phyloP scores from a whole-genome alignment of 2,329 filamentous ascomycete genomes.

The Neofusicoccum cordaticola region DNA sequence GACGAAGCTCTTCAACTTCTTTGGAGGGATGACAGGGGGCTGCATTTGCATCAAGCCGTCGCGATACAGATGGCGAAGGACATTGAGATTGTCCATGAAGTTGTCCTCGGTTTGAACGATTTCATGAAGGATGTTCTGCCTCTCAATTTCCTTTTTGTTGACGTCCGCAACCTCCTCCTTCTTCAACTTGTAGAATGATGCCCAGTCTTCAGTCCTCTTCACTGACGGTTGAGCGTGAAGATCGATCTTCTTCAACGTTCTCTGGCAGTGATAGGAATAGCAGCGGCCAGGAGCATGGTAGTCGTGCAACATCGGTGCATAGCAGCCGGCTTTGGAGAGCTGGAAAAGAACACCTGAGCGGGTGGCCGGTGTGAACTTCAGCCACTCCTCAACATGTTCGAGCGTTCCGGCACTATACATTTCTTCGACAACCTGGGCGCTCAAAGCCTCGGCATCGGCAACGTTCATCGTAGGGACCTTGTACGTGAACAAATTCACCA shows the following conservation, averaged over 20 bases:
- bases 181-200: constrained; percentile 78
- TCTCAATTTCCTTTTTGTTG: constrained; percentile 82
- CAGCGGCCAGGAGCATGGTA: constrained; percentile 70
- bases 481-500: constrained; percentile 84
- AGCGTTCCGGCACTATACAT: constrained; percentile 80
- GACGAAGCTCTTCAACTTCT: constrained; percentile 76
- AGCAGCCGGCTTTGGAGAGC: constrained; percentile 86
- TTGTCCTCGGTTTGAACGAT: constrained; percentile 90
- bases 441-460: constrained; percentile 87
- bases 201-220: constrained; percentile 70
- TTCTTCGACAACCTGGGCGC: constrained; percentile 69
- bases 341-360: constrained; percentile 93
- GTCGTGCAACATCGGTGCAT: constrained; percentile 76
- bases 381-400: constrained; percentile 92
- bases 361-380: constrained; percentile 78
- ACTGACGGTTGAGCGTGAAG: constrained; percentile 69
- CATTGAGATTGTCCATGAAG: constrained; percentile 85
- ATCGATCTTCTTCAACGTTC: constrained; percentile 92
- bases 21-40: constrained; percentile 76
- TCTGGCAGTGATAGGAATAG: constrained; percentile 90
- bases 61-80: constrained; percentile 80
- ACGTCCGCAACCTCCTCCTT: constrained; percentile 71
- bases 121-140: constrained; percentile 92
- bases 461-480: constrained; percentile 99
- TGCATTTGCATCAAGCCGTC: constrained; percentile 72